Percentiles rank a stretch among this genome's conserved stretches.
Conservation (phyloP, 1,284 basidiomycete genomes). For the Exsudoporus floridanus region DNA sequence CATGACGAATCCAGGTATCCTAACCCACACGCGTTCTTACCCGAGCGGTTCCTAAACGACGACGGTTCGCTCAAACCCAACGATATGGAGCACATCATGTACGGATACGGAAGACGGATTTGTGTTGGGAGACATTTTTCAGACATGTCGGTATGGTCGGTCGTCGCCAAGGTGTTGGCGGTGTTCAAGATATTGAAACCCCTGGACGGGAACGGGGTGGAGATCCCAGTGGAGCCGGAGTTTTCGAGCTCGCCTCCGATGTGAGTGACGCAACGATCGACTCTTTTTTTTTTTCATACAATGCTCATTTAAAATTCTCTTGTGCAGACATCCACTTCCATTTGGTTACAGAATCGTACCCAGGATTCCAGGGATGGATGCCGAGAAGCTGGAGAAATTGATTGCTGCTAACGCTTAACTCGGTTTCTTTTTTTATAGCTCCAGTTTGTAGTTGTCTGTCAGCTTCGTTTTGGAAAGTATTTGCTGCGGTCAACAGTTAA, state of each 20-base stretch:
- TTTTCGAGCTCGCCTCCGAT: slow-evolving; percentile 3
- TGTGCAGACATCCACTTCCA: slow-evolving; percentile 9
- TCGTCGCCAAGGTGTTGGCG: slow-evolving; percentile 14
- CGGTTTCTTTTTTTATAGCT: no score
- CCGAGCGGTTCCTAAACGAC: slow-evolving; percentile 14
- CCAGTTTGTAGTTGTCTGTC: no score
- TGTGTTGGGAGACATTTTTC: slow-evolving; percentile 16
- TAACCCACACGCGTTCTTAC: slow-evolving; percentile 6
- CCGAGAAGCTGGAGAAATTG: not conserved
- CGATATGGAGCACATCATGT: slow-evolving; percentile 6
- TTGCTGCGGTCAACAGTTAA: no score
- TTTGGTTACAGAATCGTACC: slow-evolving; percentile 5
- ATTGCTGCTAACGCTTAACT: not conserved
- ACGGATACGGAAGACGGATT: slow-evolving; percentile 17
- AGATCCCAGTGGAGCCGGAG: slow-evolving; percentile 16
- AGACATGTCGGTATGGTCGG: slow-evolving; percentile 15
- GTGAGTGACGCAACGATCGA: slow-evolving; percentile 15
- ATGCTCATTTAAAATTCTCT: no score
- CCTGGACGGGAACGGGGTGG: slow-evolving; percentile 16
- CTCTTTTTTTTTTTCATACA: no score
- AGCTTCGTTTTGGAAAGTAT: no score
- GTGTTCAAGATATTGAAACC: slow-evolving; percentile 14
- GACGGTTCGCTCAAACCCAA: slow-evolving; percentile 16
- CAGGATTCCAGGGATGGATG: slow-evolving; percentile 1
- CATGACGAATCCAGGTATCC: slow-evolving; percentile 11